Base-by-base conservation (phyloP, 352 stramenopile genomes). In the Globisporangium splendens region DNA sequence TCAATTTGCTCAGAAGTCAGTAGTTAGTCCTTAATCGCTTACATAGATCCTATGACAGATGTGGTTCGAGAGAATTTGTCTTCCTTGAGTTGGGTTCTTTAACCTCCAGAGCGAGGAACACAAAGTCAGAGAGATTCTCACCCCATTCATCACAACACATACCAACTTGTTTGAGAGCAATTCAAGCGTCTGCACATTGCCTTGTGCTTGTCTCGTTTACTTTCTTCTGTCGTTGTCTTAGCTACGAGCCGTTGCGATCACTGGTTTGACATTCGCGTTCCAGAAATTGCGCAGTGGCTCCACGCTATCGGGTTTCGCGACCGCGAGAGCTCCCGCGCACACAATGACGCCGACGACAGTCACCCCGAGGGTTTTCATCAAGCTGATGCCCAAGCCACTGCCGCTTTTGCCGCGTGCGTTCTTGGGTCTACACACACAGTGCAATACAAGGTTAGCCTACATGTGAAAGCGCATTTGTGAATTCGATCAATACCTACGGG, bases 371-470 rank as follows among this genome's bases (percentile, higher is more conserved):
- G 52, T 54, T 5, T 50, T 70, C 46, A 56, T 62, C 13, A 53
- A 44, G 39, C 39, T 61, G 24, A 58, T 54, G 0, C 56, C 61
- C 21, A 71, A 8, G 51, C 59, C 75, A 41, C 66, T 77, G 21
- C 69, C 60, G 8, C 59, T 66, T 42, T 70, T 80, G n/a, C 59
- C 74, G n/a, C 69, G 73, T 24, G 71, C 75, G 18, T 86, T 86
- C 51, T 73, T 74, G 11, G 75, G 76, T 13, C 73, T 84, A 28
- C 8, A 44, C 0, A 38, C 14, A 53, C 13, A 43, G n/a, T 18
- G 20, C 6, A 44, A 8, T 24, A 18, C 46, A 17, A 46, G 59
- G 31, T 35, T 33, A 39, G 47, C 22, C 38, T 56, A 2, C 42
- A 47, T 33, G 14, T 21, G 18, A 11, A 3, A 14, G 51, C 13